Percentiles rank a stretch among this genome's conserved stretches.
These are phyloP conservation scores for Paspalum vaginatum DNA, from an alignment of 176 grass and related monocot genomes.

Conservation along the genomic window DNA sequence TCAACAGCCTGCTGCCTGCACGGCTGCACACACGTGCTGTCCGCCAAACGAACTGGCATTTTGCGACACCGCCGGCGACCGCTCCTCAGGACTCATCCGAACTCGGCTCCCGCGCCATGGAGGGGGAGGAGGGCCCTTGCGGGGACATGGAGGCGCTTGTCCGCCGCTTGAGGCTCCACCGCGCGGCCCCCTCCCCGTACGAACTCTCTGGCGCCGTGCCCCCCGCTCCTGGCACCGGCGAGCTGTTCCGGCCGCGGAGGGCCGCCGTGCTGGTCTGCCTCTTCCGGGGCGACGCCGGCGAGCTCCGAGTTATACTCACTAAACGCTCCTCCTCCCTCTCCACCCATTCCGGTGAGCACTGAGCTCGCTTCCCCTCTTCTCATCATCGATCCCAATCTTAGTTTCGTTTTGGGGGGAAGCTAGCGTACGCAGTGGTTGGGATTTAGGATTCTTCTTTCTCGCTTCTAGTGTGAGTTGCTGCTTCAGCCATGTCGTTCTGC, in stretches of 20 bases:
- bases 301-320: conserved; percentile 74
- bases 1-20: too few species aligned
- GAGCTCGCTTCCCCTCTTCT: neutral
- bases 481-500: too few species aligned
- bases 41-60: neutral
- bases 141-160: conserved; percentile 44
- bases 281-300: conserved; percentile 51
- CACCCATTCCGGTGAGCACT: conserved; percentile 62
- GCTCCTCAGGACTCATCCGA: neutral
- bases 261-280: conserved; percentile 72
- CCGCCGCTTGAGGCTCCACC: conserved; percentile 52
- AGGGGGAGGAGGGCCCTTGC: neutral
- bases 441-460: too few species aligned
- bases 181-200: conserved; percentile 35
- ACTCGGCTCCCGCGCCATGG: neutral
- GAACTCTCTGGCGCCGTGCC: conserved; percentile 13
- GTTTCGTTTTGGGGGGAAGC: too few species aligned
- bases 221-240: neutral
- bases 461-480: too few species aligned
- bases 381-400: neutral
- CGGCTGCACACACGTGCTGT: neutral
- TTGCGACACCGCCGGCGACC: too few species aligned
- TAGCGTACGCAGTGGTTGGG: too few species aligned
- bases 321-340: conserved; percentile 69
- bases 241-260: conserved; percentile 54